Evolutionary conservation across 129 eudicot species (phyloP), one percentile per base, ranked within the genome.

Genomic region (Lonicera japonica): DNA sequence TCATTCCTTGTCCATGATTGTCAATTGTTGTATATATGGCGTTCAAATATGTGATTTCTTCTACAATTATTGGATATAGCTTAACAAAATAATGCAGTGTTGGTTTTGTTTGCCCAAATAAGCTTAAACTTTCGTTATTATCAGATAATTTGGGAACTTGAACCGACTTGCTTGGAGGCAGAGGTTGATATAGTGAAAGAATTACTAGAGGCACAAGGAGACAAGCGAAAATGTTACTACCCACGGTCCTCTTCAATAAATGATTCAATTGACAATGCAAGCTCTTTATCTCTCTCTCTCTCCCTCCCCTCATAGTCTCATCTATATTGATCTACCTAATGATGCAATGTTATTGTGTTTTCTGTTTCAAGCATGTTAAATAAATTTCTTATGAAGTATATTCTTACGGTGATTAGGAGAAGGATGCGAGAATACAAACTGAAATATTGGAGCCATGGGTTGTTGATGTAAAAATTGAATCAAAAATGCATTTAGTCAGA

Each of bases 121-220:
- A 48, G 52, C 36, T 24, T 65, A 20, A 34, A 14, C 21, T 38
- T 53, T 65, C 36, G 4, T 14, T 25, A 25, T 15, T 15, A 11
- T 47, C 70, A 83, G 90, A 72, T 82, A 75, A 13, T 54, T 12
- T 79, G 86, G 94, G 62, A 50, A 58, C 86, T 86, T 66, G 58
- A 79, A 38, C 78, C 75, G 21, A 76, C 86, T 53, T 56, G 71
- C 10, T 68, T 71, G 52, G 94, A 86, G 81, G 25, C 70, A 23
- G 29, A 70, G 25, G 55, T 70, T 64, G 79, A 76, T 63, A 60
- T 86, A 15, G 65, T 86, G 25, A 71, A 52, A 25, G 86, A 82
- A 69, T 55, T 86, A 22, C n/a, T 61, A 8, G 71, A 22, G 45
- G 24, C 54, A 20, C 36, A 36, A 36, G 8, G 58, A 9, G 61